A percentile compares a stretch with the other conserved stretches of the same genome.
Conservation (phyloP, 1,139 yeast genomes). For the Geotrichum australiense region DNA sequence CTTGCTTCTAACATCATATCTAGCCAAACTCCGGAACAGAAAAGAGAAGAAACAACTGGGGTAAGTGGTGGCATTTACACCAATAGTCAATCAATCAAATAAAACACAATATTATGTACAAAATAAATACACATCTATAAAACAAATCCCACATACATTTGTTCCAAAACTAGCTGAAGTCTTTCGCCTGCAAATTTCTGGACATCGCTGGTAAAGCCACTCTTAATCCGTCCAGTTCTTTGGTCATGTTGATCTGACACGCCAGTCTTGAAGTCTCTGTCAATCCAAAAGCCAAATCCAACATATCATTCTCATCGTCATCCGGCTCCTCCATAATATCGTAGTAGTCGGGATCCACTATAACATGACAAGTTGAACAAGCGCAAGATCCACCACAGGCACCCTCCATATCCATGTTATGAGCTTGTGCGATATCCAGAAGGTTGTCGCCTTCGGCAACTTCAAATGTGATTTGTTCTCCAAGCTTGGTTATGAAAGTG, state of each 20-base stretch:
- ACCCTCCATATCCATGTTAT: slow-evolving; percentile 93
- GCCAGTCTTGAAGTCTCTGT: slow-evolving; percentile 89
- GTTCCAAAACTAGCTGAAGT: slow-evolving; percentile 41
- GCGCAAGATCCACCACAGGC: slow-evolving; percentile 99
- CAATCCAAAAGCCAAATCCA: slow-evolving; percentile 92
- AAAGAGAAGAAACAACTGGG: no score
- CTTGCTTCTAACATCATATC: no score
- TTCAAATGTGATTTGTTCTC: slow-evolving; percentile 70
- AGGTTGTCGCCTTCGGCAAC: slow-evolving; percentile 90
- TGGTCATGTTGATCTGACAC: slow-evolving; percentile 84
- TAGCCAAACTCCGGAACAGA: no score
- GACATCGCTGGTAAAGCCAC: slow-evolving; percentile 98
- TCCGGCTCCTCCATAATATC: slow-evolving; percentile 91
- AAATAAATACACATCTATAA: no score
- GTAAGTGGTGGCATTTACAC: no score
- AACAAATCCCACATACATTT: neutral
- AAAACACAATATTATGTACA: slow-evolving; percentile 2
- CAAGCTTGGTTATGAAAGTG: slow-evolving; percentile 89
- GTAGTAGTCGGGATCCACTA: slow-evolving; percentile 89
- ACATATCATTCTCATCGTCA: slow-evolving; percentile 97
- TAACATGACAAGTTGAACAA: slow-evolving; percentile 94
- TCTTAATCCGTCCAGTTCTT: slow-evolving; percentile 85
- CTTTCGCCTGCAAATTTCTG: slow-evolving; percentile 74
- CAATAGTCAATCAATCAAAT: no score
- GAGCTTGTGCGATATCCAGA: slow-evolving; percentile 90